phyloP scores from a whole-genome alignment of 83 land plant genomes.

The Isoetes engelmannii region DNA sequence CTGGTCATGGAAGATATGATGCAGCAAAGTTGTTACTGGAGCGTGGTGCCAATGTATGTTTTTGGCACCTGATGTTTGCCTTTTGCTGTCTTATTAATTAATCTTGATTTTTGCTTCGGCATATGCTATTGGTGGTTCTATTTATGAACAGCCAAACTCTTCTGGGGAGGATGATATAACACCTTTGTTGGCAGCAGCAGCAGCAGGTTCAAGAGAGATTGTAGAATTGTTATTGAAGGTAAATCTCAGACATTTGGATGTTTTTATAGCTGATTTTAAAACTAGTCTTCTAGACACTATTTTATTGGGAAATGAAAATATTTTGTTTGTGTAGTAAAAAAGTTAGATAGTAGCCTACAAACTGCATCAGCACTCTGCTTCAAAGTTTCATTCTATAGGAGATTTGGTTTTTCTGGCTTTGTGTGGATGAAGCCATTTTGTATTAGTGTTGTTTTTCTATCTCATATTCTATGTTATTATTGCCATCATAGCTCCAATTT shows the following conservation, averaged over 20 bases:
- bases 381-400: too few species aligned
- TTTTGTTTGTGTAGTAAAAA: too few species aligned
- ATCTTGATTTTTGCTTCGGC: not conserved
- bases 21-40: slow-evolving; percentile 69
- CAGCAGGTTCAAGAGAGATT: slow-evolving; percentile 66
- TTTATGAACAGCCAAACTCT: slow-evolving; percentile 63
- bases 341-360: too few species aligned
- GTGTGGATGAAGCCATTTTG: too few species aligned
- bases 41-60: slow-evolving; percentile 75
- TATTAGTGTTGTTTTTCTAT: too few species aligned
- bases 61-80: not conserved
- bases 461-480: too few species aligned
- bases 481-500: too few species aligned
- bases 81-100: not conserved
- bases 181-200: slow-evolving; percentile 78
- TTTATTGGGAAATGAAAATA: too few species aligned
- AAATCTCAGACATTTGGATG: not conserved
- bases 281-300: too few species aligned
- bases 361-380: too few species aligned
- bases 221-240: slow-evolving; percentile 82
- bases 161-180: slow-evolving; percentile 82
- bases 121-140: not conserved
- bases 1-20: slow-evolving; percentile 70
- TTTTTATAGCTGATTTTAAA: too few species aligned
- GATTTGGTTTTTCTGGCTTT: too few species aligned